Conservation (phyloP, 257 asterid genomes). For the Paraleonurus japonicus region DNA sequence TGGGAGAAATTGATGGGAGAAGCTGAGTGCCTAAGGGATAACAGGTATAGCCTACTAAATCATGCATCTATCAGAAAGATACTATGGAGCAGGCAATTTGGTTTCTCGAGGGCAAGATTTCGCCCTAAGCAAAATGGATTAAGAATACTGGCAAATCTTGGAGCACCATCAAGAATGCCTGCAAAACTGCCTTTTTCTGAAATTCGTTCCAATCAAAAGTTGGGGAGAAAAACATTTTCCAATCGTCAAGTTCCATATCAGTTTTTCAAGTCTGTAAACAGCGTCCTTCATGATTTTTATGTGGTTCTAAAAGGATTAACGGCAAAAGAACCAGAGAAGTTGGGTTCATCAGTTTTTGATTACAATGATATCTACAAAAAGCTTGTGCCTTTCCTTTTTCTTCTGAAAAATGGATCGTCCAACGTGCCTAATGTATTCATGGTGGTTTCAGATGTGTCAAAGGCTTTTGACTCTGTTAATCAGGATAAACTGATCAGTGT, state of each 20-base stretch:
- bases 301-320: slow-evolving; percentile 58
- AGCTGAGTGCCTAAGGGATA: slow-evolving; percentile 43
- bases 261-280: slow-evolving; percentile 61
- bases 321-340: slow-evolving; percentile 53
- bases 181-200: slow-evolving; percentile 18
- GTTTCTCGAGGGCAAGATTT: slow-evolving; percentile 77
- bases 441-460: slow-evolving; percentile 81
- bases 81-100: slow-evolving; percentile 54
- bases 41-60: slow-evolving; percentile 38
- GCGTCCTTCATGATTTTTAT: slow-evolving; percentile 62
- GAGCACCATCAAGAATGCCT: slow-evolving; percentile 68
- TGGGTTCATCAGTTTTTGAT: slow-evolving; percentile 87
- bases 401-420: slow-evolving; percentile 41
- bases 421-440: slow-evolving; percentile 50
- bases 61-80: slow-evolving; percentile 37
- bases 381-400: slow-evolving; percentile 59
- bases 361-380: slow-evolving; percentile 74
- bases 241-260: slow-evolving; percentile 23
- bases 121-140: slow-evolving; percentile 70
- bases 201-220: slow-evolving; percentile 21
- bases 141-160: slow-evolving; percentile 76
- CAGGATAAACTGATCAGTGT: slow-evolving; percentile 72
- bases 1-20: slow-evolving; percentile 60
- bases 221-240: slow-evolving; percentile 18
- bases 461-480: slow-evolving; percentile 79